Evolutionary conservation across 2,329 filamentous ascomycete genomes (phyloP), one percentile per base, ranked within the genome.

Genomic region (Hymenoscyphus fraxineus): DNA sequence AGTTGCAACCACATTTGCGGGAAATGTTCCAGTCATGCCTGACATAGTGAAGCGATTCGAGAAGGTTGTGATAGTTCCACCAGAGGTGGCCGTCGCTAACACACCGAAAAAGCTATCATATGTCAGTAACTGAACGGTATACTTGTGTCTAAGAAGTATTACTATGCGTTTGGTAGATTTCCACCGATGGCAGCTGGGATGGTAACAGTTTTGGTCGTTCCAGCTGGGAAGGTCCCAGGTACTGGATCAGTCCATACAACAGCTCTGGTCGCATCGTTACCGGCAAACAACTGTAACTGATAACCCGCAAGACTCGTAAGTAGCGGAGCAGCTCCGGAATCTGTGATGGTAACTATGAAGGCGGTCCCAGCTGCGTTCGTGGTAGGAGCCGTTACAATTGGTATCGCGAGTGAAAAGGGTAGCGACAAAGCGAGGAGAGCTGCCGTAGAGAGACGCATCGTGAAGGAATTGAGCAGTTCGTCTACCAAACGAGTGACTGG

Each of bases 31-130:
- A 1, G 82, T 87, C 87, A 90, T 89, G 69, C 81, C 82, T 12
- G 79, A 79, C 61, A 90, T 77, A n/a, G 83, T 82, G 76, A 91
- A 91, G 66, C 87, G 86, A 59, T 78, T 70, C 12, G 87, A 89
- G 73, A 82, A 89, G 71, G 84, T 86, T 63, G 81, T 83, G 22
- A 86, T 78, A 3, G 80, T 82, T 39, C 82, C 82, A 44, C 84
- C 82, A n/a, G 80, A 79, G 19, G 80, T 78, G 5, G 80, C 81
- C 6, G 80, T 79, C 16, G 85, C 83, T 64, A 84, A 77, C 74
- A 90, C 86, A 67, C 83, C 82, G 16, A 87, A 74, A 74, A 86
- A 88, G 75, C 83, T 86, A 68, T 12, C n/a, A 32, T 10, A 44
- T 44, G 12, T 64, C 68, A 59, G 69, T 65, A 58, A 59, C 38